Evolutionary conservation across 2,329 filamentous ascomycete genomes (phyloP), one percentile per base, ranked within the genome.

Genomic region (Penicillium sp.): DNA sequence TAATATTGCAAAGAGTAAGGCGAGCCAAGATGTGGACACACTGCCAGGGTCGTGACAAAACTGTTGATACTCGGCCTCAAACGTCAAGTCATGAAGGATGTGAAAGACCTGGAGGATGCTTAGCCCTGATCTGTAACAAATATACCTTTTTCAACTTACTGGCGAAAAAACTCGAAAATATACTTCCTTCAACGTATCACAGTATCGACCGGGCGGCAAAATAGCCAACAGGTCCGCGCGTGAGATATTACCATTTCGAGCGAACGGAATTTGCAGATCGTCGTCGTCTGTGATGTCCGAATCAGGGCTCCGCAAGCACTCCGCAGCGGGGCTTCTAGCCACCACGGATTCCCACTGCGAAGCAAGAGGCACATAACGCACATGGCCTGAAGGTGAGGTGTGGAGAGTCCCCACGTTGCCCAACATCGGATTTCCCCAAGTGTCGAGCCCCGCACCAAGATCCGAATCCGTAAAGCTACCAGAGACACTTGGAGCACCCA

Each of bases 51-150:
- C 65, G 51, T 71, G 65, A 31, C 65, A 65, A 47, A 75, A 75
- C 16, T 65, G 62, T 36, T 67, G 64, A 52, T 74, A 75, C 49
- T 74, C 70, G 13, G 64, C 65, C 33, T 73, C 65, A 34, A 75
- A 75, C 4, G 71, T 73, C 42, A 71, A 62, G 50, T 75, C 72
- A 46, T 75, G 73, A 9, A 75, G 66, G 42, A 75, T 68, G 57
- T 75, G 72, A 45, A 74, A 75, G 12, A 75, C 59, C 66, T 69
- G 4, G 15, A 12, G 23, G 12, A 4, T 18, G 13, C 23, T 53
- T 33, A 51, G 49, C 62, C 59, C 51, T 31, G 23, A 24, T 12
- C 24, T 10, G 8, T 18, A 6, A 8, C 6, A 7, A 12, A 34
- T 10, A 1, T 41, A 24, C 9, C 2, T 10, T 3, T 41, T 1